Evolutionary conservation across 768 basidiomycete species (phyloP), one percentile per base, ranked within the genome.

Genomic region (Rhizopogon vinicolor): DNA sequence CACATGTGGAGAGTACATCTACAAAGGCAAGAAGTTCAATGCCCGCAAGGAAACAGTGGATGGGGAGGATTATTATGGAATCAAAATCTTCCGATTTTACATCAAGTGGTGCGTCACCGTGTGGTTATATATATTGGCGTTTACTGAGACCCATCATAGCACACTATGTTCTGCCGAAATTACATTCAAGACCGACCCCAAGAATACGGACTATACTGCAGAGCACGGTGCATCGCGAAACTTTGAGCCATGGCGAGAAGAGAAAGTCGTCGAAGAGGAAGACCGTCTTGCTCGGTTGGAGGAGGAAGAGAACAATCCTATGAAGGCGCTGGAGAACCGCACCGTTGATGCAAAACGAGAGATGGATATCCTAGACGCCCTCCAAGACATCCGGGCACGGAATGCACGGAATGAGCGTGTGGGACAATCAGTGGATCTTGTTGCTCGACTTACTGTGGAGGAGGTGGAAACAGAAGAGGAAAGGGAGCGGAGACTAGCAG

Each of bases 1-100:
- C 63, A 92, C 92, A 3, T 99, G 97, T 64, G 97, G 95, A 46
- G 97, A 99, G 74, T 99, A 98, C 65, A 90, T 99, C 53, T 96
- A 98, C 74, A 98, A 99, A 70, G 97, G 97, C 45, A 99, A 99
- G 78, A 99, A 99, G 73, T 99, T 99, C 78, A 98, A 99, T 63
- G 97, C 97, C 5, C 82, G 96, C 48, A 98, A 99, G 69, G 97
- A 99, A 75, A 98, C 96, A 0, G 97, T 97, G 8, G 89, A 93
- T 1, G 93, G 91, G 0, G 96, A 98, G 68, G 93, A 97, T 61
- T 99, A 99, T 65, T 92, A 91, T 77, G 95, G 96, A 7, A 98
- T 99, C 78, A 98, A 97, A 74, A 94, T 93, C 53, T 93, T 93
- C 69, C 79, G 91, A 39, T 93, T 93, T 71, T 93, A 93, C 63